Conservation (phyloP, 148 eudicot species). For the Oxyria digyna region DNA sequence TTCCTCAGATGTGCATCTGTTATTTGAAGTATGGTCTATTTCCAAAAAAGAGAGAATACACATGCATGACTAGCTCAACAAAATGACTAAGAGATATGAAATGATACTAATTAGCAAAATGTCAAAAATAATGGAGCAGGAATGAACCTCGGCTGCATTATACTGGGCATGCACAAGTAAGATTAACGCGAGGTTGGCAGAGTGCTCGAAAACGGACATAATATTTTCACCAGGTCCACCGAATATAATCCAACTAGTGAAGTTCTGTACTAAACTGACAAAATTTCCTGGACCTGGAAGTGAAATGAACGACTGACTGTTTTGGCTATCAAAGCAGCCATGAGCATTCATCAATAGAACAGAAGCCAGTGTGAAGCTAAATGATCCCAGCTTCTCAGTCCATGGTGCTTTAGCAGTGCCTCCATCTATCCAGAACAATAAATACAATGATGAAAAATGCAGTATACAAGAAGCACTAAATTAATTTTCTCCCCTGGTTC, state of each 20-base stretch:
- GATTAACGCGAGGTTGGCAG: slow-evolving; percentile 57
- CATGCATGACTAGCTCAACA: background rate
- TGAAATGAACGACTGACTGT: slow-evolving; percentile 20
- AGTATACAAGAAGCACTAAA: background rate
- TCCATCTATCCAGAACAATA: slow-evolving; percentile 27
- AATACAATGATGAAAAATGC: background rate
- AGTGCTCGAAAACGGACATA: slow-evolving; percentile 50
- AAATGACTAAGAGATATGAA: background rate
- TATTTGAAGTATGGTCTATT: slow-evolving; percentile 56
- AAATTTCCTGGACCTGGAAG: slow-evolving; percentile 50
- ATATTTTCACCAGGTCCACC: slow-evolving; percentile 51
- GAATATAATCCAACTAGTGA: slow-evolving; percentile 82
- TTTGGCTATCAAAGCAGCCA: slow-evolving; percentile 28
- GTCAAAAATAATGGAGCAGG: slow-evolving; percentile 7
- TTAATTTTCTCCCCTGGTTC: background rate
- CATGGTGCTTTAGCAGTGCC: slow-evolving; percentile 41
- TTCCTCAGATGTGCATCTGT: slow-evolving; percentile 60
- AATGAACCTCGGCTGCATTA: slow-evolving; percentile 73
- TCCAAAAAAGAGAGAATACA: slow-evolving; percentile 12
- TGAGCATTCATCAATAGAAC: slow-evolving; percentile 37
- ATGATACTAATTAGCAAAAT: background rate
- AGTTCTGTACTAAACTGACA: slow-evolving; percentile 36
- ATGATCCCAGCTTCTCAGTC: slow-evolving; percentile 69
- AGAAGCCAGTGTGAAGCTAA: slow-evolving; percentile 67
- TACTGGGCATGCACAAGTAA: slow-evolving; percentile 73